Conservation (phyloP, 2,329 filamentous ascomycete genomes). For the Trichoderma sp. region DNA sequence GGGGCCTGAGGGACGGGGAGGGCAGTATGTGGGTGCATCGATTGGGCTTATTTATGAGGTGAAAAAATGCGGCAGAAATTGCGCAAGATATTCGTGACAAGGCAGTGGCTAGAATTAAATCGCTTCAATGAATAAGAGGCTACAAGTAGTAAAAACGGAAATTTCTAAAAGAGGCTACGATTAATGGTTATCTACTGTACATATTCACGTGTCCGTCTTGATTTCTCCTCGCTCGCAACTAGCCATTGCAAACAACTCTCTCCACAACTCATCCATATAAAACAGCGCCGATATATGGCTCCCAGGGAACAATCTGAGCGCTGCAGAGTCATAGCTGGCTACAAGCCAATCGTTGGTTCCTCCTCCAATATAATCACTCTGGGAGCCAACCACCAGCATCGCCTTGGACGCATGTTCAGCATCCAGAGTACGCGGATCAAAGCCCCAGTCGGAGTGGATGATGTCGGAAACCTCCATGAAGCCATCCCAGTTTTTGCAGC, state of each 20-base stretch:
- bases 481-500: conserved; percentile 33
- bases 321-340: conserved; percentile 31
- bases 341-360: conserved; percentile 33
- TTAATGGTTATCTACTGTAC: too few species aligned
- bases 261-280: conserved; percentile 33
- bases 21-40: too few species aligned
- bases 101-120: too few species aligned
- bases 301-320: conserved; percentile 30
- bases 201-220: too few species aligned
- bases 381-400: conserved; percentile 31
- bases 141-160: too few species aligned
- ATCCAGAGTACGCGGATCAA: conserved; percentile 30
- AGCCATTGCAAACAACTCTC: conserved; percentile 25
- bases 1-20: too few species aligned
- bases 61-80: too few species aligned
- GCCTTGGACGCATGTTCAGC: conserved; percentile 31
- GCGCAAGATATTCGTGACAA: too few species aligned
- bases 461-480: conserved; percentile 34
- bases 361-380: conserved; percentile 31
- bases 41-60: too few species aligned
- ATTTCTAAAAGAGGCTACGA: too few species aligned
- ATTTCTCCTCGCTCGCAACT: too few species aligned
- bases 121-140: too few species aligned
- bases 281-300: conserved; percentile 34
- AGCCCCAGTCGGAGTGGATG: conserved; percentile 35